Percentiles rank a stretch among this genome's conserved stretches.
Conservation (phyloP, 2,329 filamentous ascomycete genomes). For the Microcyclosporella mali region DNA sequence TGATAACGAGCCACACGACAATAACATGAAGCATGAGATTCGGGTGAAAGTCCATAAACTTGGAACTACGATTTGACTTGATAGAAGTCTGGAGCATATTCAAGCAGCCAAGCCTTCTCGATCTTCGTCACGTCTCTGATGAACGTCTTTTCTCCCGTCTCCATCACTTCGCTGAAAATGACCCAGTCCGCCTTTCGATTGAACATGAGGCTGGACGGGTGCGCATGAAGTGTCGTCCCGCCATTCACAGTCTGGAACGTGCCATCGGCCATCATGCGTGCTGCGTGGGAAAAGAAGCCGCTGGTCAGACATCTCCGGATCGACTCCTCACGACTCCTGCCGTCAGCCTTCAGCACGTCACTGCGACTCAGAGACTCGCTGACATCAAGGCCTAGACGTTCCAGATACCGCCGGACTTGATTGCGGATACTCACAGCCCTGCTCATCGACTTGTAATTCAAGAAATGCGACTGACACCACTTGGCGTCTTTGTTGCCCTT, state of each 20-base stretch:
- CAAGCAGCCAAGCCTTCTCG: constrained; percentile 83
- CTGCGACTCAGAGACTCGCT: constrained; percentile 53
- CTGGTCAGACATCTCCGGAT: constrained; percentile 80
- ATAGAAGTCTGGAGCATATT: constrained; percentile 83
- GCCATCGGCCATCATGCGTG: constrained; percentile 88
- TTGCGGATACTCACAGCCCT: constrained; percentile 78
- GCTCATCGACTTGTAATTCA: constrained; percentile 80
- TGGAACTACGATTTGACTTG: constrained; percentile 41
- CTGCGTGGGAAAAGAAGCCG: constrained; percentile 89
- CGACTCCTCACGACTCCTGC: constrained; percentile 55
- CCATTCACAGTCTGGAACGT: constrained; percentile 82
- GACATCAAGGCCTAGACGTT: constrained; percentile 69
- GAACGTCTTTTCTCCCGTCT: constrained; percentile 80
- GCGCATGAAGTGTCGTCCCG: constrained; percentile 70
- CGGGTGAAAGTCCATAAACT: background rate
- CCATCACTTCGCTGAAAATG: constrained; percentile 87
- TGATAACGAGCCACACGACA: no score
- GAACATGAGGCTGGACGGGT: constrained; percentile 91
- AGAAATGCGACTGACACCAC: constrained; percentile 79
- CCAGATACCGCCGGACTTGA: constrained; percentile 80
- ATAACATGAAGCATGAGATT: background rate
- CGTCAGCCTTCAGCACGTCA: constrained; percentile 35
- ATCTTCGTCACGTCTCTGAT: constrained; percentile 91
- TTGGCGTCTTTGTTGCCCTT: constrained; percentile 74
- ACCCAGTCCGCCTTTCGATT: constrained; percentile 96